Percentiles rank a stretch among this genome's conserved stretches.
These are phyloP conservation scores for Wallemia ichthyophaga DNA, from an alignment of 1,284 basidiomycete genomes.

Conservation along the genomic window DNA sequence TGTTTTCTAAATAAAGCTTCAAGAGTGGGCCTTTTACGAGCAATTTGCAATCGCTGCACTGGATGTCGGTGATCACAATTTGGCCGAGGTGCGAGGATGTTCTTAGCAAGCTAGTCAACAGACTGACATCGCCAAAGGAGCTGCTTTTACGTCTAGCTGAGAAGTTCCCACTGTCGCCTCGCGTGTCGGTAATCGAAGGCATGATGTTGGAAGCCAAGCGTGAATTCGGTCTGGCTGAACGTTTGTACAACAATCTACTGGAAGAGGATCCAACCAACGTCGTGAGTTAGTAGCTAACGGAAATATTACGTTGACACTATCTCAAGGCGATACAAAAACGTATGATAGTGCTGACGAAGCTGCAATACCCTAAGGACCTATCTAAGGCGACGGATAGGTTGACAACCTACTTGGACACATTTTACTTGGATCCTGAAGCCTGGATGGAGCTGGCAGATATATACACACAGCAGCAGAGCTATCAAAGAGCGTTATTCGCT, in stretches of 20 bases:
- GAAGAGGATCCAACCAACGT: slow-evolving; percentile 30
- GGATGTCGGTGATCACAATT: slow-evolving; percentile 41
- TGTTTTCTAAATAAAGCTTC: background rate
- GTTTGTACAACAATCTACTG: slow-evolving; percentile 18
- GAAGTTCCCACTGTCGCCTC: slow-evolving; percentile 51
- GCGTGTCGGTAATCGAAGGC: slow-evolving; percentile 55
- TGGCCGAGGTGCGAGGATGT: slow-evolving; percentile 40
- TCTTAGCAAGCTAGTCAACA: slow-evolving; percentile 8
- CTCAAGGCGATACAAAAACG: slow-evolving; percentile 50
- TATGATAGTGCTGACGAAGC: slow-evolving; percentile 30
- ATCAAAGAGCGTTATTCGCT: slow-evolving; percentile 33
- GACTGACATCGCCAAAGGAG: background rate
- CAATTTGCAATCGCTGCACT: slow-evolving; percentile 62
- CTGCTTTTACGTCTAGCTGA: slow-evolving; percentile 21
- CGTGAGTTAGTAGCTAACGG: slow-evolving; percentile 48
- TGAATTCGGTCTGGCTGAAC: slow-evolving; percentile 13
- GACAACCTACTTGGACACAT: slow-evolving; percentile 54
- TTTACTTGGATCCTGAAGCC: slow-evolving; percentile 68
- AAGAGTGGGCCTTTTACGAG: slow-evolving; percentile 64
- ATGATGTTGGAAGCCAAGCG: slow-evolving; percentile 50
- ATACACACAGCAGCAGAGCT: slow-evolving; percentile 25
- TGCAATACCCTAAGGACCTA: slow-evolving; percentile 21
- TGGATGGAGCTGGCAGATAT: slow-evolving; percentile 83
- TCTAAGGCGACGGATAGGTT: slow-evolving; percentile 39
- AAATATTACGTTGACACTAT: slow-evolving; percentile 13